Conservation (phyloP, 2,329 filamentous ascomycete species). For the Rhinocladiella similis region DNA sequence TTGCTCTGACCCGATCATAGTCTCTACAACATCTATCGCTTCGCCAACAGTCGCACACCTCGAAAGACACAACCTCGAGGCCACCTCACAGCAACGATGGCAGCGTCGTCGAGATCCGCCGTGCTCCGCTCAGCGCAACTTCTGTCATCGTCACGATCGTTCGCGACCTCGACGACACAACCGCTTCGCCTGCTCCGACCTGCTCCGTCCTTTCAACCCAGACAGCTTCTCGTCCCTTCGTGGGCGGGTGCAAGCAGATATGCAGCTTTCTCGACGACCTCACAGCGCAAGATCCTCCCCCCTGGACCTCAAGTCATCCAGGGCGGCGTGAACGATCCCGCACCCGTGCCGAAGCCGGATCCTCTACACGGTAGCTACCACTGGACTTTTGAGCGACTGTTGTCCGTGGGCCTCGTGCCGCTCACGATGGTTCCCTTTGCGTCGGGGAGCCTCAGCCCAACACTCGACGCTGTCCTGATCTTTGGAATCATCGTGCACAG, state of each 20-base stretch:
- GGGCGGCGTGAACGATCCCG: slow-evolving; percentile 84
- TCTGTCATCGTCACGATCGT: slow-evolving; percentile 16
- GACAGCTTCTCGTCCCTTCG: slow-evolving; percentile 10
- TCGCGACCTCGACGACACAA: slow-evolving; percentile 22
- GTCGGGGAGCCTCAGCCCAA: slow-evolving; percentile 84
- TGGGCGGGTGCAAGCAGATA: slow-evolving; percentile 42
- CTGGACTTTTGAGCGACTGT: slow-evolving; percentile 88
- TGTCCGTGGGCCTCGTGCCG: slow-evolving; percentile 80
- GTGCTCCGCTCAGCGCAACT: slow-evolving; percentile 24
- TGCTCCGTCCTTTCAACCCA: slow-evolving; percentile 17
- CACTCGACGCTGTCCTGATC: slow-evolving; percentile 82
- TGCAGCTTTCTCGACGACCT: slow-evolving; percentile 84
- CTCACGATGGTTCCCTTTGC: slow-evolving; percentile 90
- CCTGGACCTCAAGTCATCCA: slow-evolving; percentile 77
- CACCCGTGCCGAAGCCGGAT: slow-evolving; percentile 67
- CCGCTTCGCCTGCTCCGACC: slow-evolving; percentile 21
- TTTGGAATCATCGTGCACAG: slow-evolving; percentile 84
- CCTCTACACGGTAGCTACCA: slow-evolving; percentile 93
- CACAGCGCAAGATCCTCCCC: slow-evolving; percentile 73
- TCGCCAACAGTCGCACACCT: slow-evolving; percentile 2
- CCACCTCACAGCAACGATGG: slow-evolving; percentile 14
- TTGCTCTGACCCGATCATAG: too few species aligned
- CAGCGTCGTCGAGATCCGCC: slow-evolving; percentile 21
- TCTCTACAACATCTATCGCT: neutral
- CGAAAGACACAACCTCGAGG: neutral